Percentiles rank a stretch among this genome's conserved stretches.
Conservation (phyloP, 129 eudicot genomes). For the Saussurea involucrata region DNA sequence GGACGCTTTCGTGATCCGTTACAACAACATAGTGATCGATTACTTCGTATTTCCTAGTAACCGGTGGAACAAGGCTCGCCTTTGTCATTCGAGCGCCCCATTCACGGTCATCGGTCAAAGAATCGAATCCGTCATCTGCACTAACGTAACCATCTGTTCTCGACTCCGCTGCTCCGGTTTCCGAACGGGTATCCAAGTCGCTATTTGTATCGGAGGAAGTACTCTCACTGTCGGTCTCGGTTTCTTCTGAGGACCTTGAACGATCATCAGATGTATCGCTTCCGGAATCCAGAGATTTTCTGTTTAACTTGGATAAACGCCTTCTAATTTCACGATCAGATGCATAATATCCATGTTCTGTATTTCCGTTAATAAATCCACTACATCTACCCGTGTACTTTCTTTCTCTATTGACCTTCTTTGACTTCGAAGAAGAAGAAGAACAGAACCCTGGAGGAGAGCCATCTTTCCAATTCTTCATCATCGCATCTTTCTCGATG, state of each 20-base stretch:
- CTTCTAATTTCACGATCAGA: constrained; percentile 81
- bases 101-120: constrained; percentile 76
- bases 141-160: constrained; percentile 40
- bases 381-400: constrained; percentile 53
- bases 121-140: constrained; percentile 65
- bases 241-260: constrained; percentile 67
- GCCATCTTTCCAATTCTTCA: constrained; percentile 68
- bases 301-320: constrained; percentile 68
- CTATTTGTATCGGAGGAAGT: constrained; percentile 61
- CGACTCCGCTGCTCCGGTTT: constrained; percentile 43
- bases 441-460: constrained; percentile 74
- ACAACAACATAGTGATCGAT: constrained; percentile 86
- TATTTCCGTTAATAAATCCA: constrained; percentile 40
- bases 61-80: constrained; percentile 97
- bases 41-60: constrained; percentile 89
- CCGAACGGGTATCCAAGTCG: constrained; percentile 50
- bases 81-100: constrained; percentile 99
- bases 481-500: constrained; percentile 52
- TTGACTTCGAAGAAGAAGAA: constrained; percentile 49
- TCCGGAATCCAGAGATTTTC: constrained; percentile 55
- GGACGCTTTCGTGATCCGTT: constrained; percentile 83
- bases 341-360: constrained; percentile 55
- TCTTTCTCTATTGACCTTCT: constrained; percentile 65
- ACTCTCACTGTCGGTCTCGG: constrained; percentile 51
- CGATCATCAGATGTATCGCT: constrained; percentile 80